Base-by-base conservation (phyloP, 257 asterid genomes). In the Cynanchum wilfordii region DNA sequence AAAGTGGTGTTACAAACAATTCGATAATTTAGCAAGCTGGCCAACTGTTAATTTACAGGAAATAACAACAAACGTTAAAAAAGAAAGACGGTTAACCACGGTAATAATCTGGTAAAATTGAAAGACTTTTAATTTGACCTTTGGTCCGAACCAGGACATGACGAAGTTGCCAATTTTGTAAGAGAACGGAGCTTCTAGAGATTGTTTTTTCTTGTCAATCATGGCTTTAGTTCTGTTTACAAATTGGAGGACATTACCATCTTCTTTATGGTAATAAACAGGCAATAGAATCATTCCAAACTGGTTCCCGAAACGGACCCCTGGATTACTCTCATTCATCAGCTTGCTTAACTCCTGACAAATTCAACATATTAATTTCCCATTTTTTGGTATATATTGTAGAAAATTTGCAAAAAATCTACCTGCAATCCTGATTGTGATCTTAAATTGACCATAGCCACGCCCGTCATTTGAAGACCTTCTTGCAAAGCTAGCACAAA, bases 391-490 rank as follows among this genome's bases (percentile, higher is more conserved):
- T 22, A 22, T 56, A 22, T 56, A 47, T 2, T 17, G 57, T 51
- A 58, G 10, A 40, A 38, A 7, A 45, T 20, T 10, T 44, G 58
- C 19, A 20, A 15, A 15, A 38, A 15, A 29, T 45, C 64, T 70
- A 92, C 96, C 92, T 90, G 93, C 22, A 90, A 72, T 55, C 92
- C 97, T n/a, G 82, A 38, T 55, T 86, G 94, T 40, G 84, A 81
- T 76, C 98, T 81, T 70, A 92, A 79, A 77, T 92, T 92, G 33
- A 90, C 90, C 98, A 92, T 92, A 11, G 91, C 87, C 76, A 80
- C 64, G 54, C 97, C 98, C 11, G 98, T 92, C 27, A 92, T 75
- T 66, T 83, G 87, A 58, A 78, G 73, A 68, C 98, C 97, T 52
- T 87, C 87, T 75, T 10, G 71, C 70, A 78, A 36, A 71, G 56